A percentile compares a stretch with the other conserved stretches of the same genome.
Evolutionary conservation across 2,329 filamentous ascomycete genomes (phyloP).

Genomic region (Colletotrichum sp.): DNA sequence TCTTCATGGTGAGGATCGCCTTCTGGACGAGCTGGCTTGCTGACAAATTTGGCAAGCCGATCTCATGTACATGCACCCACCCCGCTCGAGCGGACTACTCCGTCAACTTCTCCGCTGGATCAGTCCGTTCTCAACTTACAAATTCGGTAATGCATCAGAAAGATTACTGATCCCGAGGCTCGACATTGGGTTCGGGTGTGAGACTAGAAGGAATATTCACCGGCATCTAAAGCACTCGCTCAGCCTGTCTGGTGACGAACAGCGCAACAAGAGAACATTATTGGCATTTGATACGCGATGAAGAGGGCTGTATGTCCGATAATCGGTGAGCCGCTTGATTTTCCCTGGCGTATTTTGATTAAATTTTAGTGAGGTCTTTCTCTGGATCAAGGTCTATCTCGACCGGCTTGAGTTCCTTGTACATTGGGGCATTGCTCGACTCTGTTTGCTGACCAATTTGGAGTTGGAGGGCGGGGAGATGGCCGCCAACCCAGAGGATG

Average conservation of each 20-base stretch:
- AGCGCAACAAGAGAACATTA: not conserved
- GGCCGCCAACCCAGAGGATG: not conserved
- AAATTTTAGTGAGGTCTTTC: not conserved
- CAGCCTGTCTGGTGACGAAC: too few relatives aligned
- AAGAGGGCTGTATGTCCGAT: not conserved
- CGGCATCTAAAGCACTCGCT: not conserved
- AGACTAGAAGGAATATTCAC: not conserved
- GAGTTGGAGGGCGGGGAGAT: not conserved
- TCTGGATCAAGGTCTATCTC: not conserved
- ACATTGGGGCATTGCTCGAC: not conserved
- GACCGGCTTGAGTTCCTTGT: not conserved
- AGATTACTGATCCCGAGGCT: not conserved
- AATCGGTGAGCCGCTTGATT: not conserved
- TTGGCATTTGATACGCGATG: not conserved
- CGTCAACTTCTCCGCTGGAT: not conserved
- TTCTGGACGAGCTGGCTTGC: not conserved
- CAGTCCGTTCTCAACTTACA: not conserved
- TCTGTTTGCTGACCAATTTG: not conserved
- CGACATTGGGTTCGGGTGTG: not conserved
- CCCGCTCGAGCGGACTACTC: not conserved
- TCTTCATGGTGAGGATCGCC: not conserved
- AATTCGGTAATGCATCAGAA: not conserved
- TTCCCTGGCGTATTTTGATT: not conserved
- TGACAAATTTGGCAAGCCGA: not conserved
- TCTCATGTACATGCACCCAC: not conserved